Base-by-base conservation (phyloP, 306 rosid species). In the Myrica gale region DNA sequence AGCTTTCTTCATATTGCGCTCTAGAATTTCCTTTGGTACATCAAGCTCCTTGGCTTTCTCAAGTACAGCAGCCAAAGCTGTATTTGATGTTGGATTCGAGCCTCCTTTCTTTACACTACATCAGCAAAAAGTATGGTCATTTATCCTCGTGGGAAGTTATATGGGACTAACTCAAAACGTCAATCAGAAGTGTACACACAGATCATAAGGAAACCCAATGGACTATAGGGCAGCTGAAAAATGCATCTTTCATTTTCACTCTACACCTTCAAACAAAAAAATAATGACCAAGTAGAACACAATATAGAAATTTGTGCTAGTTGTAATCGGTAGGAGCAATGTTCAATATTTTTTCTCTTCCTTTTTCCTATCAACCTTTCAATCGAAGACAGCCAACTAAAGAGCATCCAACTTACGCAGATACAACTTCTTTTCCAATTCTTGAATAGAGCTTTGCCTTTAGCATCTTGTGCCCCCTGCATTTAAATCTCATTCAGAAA, bases 31-130 rank as follows among this genome's bases (percentile, higher is more conserved):
- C 78, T 87, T 90, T 11, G 98, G 98, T 68, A 92, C 93, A 78
- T 95, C 98, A 62, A 95, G 96, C 84, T 92, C 97, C 90, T 95
- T 95, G 88, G 89, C 91, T 80, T 92, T 90, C 82, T 89, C 96
- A 55, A 92, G 85, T 76, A 95, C 77, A 80, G 93, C 87, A 77
- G 89, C 97, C 84, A 92, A 75, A 60, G 84, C 81, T 51, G 89
- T 71, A 85, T 92, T 95, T 17, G 96, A 84, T 45, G 80, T 68
- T 61, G 91, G 88, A 88, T 79, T 90, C 7, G 97, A 91, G 74
- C 98, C 97, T 23, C 96, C 93, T 84, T 70, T 92, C 83, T 89
- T 92, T 56, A 90, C 88, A 44, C 97, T 94, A 83, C 79, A 87
- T 48, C 53, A 69, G 48, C 51, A 57, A 77, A 67, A 51, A 48